These are phyloP conservation scores for Ganoderma lingzhi DNA, from an alignment of 1,284 basidiomycete genomes.

Conservation along the genomic window DNA sequence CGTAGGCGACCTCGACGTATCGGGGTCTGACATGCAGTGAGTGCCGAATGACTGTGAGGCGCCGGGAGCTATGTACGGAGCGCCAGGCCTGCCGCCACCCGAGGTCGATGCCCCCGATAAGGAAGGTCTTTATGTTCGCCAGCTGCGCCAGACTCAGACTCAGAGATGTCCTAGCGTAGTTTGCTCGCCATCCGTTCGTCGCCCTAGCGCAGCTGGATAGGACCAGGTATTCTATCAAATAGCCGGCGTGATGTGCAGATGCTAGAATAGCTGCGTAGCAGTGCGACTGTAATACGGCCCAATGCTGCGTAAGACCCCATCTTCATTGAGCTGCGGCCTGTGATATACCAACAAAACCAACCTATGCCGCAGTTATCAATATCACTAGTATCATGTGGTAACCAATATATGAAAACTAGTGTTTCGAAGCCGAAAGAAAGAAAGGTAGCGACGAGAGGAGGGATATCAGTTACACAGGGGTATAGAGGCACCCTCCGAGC, in stretches of 20 bases:
- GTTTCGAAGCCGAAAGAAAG: neutral
- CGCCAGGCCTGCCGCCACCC: conserved; percentile 36
- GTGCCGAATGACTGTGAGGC: conserved; percentile 20
- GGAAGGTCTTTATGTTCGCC: conserved; percentile 34
- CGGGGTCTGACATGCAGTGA: too few species aligned
- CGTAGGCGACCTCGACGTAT: too few species aligned
- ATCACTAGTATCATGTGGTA: conserved; percentile 4
- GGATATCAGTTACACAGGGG: conserved; percentile 11
- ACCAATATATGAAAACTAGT: conserved; percentile 1
- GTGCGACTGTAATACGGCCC: neutral
- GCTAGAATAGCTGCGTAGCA: neutral
- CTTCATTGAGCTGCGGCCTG: conserved; percentile 1
- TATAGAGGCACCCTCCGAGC: neutral
- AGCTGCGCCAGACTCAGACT: neutral
- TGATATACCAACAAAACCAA: conserved; percentile 5
- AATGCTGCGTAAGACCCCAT: neutral
- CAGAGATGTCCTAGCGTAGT: neutral
- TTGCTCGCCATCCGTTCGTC: neutral
- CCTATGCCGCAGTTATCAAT: neutral
- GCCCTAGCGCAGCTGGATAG: neutral
- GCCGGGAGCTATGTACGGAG: conserved; percentile 1
- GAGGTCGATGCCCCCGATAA: conserved; percentile 44
- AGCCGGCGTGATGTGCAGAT: too few species aligned
- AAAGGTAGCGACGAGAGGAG: conserved; percentile 1
- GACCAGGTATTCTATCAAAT: neutral